These are phyloP conservation scores for Durotheca rogersii DNA, from an alignment of 495 filamentous ascomycete species.

Conservation along the genomic window DNA sequence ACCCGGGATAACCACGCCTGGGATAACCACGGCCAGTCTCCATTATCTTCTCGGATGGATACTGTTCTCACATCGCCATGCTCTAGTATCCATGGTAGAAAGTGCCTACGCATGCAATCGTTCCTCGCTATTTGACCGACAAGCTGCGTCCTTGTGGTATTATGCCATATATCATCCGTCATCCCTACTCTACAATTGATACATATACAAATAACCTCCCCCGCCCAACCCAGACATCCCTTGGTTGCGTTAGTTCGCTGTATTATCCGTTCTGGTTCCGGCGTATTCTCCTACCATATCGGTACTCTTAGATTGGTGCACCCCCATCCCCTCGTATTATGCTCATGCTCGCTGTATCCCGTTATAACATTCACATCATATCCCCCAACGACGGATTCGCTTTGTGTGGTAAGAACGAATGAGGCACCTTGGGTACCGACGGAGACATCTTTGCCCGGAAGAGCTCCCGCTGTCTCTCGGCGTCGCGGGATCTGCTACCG, in stretches of 20 bases:
- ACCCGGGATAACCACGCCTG: too few species aligned
- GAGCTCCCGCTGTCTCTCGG: constrained; percentile 60
- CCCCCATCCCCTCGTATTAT: constrained; percentile 10
- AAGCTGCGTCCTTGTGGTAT: not conserved
- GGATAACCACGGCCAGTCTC: too few species aligned
- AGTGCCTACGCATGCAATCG: too few species aligned
- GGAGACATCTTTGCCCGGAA: constrained; percentile 50
- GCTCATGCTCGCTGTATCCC: constrained; percentile 1
- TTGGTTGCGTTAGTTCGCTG: too few species aligned
- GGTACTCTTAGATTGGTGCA: constrained; percentile 6
- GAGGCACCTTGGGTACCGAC: constrained; percentile 64
- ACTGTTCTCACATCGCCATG: too few species aligned
- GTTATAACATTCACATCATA: constrained; percentile 11
- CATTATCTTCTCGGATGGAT: too few species aligned
- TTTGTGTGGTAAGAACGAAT: constrained; percentile 34
- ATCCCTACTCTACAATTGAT: constrained; percentile 13
- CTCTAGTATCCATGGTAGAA: too few species aligned
- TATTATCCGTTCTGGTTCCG: constrained; percentile 11
- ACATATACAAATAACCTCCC: constrained; percentile 6
- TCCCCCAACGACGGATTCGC: constrained; percentile 20
- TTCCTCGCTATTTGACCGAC: too few species aligned
- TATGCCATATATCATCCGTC: constrained; percentile 1
- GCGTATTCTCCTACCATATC: too few species aligned
- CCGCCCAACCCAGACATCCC: too few species aligned
- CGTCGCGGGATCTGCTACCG: constrained; percentile 60